Evolutionary conservation across 2,329 filamentous ascomycete species (phyloP), one percentile per base, ranked within the genome.

Genomic region (Fusarium agapanthi): DNA sequence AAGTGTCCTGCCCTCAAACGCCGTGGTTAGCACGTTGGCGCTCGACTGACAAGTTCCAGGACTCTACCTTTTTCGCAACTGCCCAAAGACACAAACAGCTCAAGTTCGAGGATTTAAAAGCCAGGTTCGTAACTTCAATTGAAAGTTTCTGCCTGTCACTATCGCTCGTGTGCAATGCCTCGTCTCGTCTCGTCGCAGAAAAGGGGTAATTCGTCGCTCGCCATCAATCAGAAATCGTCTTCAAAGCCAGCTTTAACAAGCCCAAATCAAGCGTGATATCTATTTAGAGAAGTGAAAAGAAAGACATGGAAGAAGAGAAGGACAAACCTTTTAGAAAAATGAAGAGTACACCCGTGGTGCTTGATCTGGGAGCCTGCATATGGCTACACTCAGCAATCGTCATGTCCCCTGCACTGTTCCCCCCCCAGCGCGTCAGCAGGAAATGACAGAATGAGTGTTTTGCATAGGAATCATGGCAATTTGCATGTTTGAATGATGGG

Each of bases 361-460:
- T 41, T 35, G 32, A 48, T 45, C 35, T 34, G 61, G 61, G 45
- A 61, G 18, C 44, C 44, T 53, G 61, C 67, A 70, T 37, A 61
- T 18, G 20, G 65, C 41, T 20, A 40, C 40, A 61, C 44, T 45
- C 43, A 15, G 44, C 26, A 51, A 9, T n/a, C 22, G 26, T 48
- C 37, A 13, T 24, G 24, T 24, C 22, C 26, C 28, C 26, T 28
- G n/a, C 32, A 28, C 3, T 22, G 4, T 16, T 10, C 28, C 28
- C 26, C 26, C 3, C 58, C n/a, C 13, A 14, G 1, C 16, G 28
- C 4, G 15, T 10, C 15, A 48, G 11, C 7, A 3, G 0, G 5
- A 10, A 20, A 24, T 41, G 8, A 15, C 3, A 26, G 14, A 16
- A 8, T 40, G 9, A 7, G 6, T 12, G 34, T 32, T n/a, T 8